Conservation (phyloP, 2,329 filamentous ascomycete genomes). For the Xylariomycetidae sp. region DNA sequence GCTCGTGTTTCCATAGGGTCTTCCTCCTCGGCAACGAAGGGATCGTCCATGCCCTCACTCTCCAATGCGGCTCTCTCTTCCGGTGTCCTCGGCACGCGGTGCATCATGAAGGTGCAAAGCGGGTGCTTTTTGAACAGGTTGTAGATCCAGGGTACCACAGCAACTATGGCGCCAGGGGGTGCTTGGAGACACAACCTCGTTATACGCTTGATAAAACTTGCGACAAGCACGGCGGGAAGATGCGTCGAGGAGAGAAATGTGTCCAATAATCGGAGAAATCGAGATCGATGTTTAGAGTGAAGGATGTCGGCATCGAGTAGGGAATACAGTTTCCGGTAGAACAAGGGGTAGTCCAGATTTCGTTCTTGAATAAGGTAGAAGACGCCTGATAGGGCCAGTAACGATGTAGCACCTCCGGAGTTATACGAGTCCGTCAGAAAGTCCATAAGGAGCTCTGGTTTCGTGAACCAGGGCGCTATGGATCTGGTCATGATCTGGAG, state of each 20-base stretch:
- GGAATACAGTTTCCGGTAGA: conserved; percentile 92
- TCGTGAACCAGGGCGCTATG: conserved; percentile 84
- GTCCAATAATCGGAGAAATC: conserved; percentile 88
- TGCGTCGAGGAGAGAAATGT: conserved; percentile 89
- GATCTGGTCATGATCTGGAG: conserved; percentile 70
- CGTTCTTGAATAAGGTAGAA: conserved; percentile 92
- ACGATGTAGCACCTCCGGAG: conserved; percentile 76
- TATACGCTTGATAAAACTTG: conserved; percentile 94
- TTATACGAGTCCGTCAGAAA: conserved; percentile 95
- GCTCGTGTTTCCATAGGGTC: conserved; percentile 84
- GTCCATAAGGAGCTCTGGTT: conserved; percentile 87
- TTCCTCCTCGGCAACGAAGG: conserved; percentile 68
- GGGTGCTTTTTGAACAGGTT: conserved; percentile 90
- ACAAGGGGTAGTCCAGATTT: conserved; percentile 93
- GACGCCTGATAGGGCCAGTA: conserved; percentile 85
- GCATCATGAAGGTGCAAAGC: conserved; percentile 92
- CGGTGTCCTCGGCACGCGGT: conserved; percentile 62
- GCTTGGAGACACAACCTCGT: conserved; percentile 79
- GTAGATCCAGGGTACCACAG: conserved; percentile 88
- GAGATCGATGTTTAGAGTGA: conserved; percentile 89
- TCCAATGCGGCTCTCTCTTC: conserved; percentile 57
- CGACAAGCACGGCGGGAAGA: conserved; percentile 83
- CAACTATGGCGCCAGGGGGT: conserved; percentile 84
- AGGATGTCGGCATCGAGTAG: conserved; percentile 80
- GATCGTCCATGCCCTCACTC: conserved; percentile 60